Evolutionary conservation across 331 rosid genomes (phyloP), one percentile per base, ranked within the genome.

Genomic region (Pyracantha coccinea): DNA sequence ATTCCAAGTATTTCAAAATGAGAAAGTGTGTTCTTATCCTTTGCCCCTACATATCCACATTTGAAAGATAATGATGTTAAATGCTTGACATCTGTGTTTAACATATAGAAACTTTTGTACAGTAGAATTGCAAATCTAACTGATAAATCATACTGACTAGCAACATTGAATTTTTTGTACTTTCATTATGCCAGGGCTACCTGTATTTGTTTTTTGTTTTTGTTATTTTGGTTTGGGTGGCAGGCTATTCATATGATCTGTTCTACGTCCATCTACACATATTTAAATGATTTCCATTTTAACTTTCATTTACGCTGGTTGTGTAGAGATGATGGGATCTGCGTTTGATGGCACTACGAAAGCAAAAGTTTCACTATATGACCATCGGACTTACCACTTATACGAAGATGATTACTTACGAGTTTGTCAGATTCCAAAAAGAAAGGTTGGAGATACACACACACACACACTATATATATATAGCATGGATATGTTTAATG

Each of bases 361-460:
- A 79, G 52, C 68, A 80, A 66, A 4, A 19, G 59, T 53, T 79
- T 32, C 72, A 59, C 86, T 94, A 8, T 87, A 86, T 63, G 99
- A 92, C 79, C 99, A 94, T 84, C 91, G 87, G 55, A 80, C 97
- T 67, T 7, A 2, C 61, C 61, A 71, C 69, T 35, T 91, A 77
- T 17, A 1, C 32, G 96, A 90, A 85, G 99, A 90, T 80, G 95
- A 87, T 82, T 87, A 82, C 74, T 68, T 75, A 52, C 93, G 99
- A 32, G 88, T 92, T 87, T 90, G 96, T 83, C 91, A 88, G 83
- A 90, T 94, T 77, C 99, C 99, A n/a, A 94, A 94, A 81, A 85
- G 79, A 78, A 94, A 94, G 96, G 99, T 94, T 29, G 67, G 77
- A 68, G 50, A 19, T 3, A 28, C 29, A 28, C 45, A 10, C 45